phyloP scores from a whole-genome alignment of 2,329 filamentous ascomycete species.

The Sporothrix protearum region DNA sequence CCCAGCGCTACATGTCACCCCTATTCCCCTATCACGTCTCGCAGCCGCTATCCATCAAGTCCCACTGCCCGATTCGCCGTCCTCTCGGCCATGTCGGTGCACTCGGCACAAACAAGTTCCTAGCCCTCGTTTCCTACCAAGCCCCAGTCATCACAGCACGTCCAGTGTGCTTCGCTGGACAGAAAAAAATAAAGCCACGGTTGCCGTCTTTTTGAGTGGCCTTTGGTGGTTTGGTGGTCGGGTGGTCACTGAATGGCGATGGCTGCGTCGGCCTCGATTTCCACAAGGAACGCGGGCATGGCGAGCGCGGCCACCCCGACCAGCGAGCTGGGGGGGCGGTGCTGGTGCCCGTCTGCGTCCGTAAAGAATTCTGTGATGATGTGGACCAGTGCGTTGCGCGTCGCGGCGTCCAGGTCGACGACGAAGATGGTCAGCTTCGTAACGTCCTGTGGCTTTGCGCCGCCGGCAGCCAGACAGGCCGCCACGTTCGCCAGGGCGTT shows the following conservation, averaged over 20 bases:
- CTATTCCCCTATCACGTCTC: too few relatives aligned
- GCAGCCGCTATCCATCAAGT: background rate
- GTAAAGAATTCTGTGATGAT: constrained; percentile 12
- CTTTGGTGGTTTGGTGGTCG: too few relatives aligned
- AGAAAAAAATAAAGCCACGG: background rate
- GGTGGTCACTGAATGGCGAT: constrained; percentile 5
- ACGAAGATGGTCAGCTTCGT: constrained; percentile 16
- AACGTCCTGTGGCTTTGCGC: constrained; percentile 11
- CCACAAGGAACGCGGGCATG: constrained; percentile 6
- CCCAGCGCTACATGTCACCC: too few relatives aligned
- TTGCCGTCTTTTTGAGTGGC: too few relatives aligned
- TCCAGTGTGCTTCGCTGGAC: background rate
- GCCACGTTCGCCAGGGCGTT: constrained; percentile 2
- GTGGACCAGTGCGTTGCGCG: background rate
- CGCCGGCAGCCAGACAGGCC: constrained; percentile 6
- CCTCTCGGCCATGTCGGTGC: background rate
- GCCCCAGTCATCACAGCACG: background rate
- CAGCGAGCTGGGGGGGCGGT: constrained; percentile 10
- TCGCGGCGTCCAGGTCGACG: background rate
- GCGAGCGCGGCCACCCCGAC: constrained; percentile 14
- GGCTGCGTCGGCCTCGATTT: constrained; percentile 17
- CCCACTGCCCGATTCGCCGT: background rate
- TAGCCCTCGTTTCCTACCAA: background rate
- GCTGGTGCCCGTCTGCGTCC: constrained; percentile 2
- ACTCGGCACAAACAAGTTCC: background rate